Conservation (phyloP, 2,329 filamentous ascomycete genomes). For the Chaetomium sp. region DNA sequence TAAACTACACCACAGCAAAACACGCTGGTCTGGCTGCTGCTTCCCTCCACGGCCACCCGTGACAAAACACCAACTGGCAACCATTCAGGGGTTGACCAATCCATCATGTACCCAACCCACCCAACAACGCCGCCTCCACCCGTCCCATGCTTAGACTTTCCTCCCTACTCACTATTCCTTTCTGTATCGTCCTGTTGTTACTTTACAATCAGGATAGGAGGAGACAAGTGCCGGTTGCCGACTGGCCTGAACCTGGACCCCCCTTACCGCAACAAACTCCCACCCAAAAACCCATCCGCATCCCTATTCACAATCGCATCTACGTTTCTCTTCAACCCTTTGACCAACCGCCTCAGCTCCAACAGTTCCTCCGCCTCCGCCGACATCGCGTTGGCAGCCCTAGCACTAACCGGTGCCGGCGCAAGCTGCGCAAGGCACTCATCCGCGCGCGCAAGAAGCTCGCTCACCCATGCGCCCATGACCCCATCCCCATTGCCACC, state of each 20-base stretch:
- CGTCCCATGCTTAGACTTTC: neutral
- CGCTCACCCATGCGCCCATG: constrained; percentile 40
- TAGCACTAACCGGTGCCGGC: constrained; percentile 1
- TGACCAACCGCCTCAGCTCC: constrained; percentile 20
- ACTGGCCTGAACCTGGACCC: no score
- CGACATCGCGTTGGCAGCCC: neutral
- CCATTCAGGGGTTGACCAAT: neutral
- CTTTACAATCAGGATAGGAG: neutral
- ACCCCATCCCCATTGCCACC: constrained; percentile 21
- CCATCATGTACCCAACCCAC: constrained; percentile 1
- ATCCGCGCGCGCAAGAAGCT: constrained; percentile 47
- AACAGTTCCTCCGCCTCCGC: constrained; percentile 19
- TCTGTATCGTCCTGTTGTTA: no score
- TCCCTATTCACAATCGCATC: constrained; percentile 15
- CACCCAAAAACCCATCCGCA: constrained; percentile 11
- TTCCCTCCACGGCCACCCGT: neutral
- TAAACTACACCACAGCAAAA: neutral
- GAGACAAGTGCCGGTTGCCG: neutral
- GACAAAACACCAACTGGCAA: neutral
- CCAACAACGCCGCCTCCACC: neutral
- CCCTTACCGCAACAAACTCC: constrained; percentile 19
- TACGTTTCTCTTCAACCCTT: constrained; percentile 22
- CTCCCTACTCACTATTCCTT: neutral
- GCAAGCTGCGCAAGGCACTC: constrained; percentile 19
- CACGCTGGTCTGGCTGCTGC: neutral